phyloP scores from a whole-genome alignment of 192 early-diverging fungal species.

The Chytriomyces sp. region DNA sequence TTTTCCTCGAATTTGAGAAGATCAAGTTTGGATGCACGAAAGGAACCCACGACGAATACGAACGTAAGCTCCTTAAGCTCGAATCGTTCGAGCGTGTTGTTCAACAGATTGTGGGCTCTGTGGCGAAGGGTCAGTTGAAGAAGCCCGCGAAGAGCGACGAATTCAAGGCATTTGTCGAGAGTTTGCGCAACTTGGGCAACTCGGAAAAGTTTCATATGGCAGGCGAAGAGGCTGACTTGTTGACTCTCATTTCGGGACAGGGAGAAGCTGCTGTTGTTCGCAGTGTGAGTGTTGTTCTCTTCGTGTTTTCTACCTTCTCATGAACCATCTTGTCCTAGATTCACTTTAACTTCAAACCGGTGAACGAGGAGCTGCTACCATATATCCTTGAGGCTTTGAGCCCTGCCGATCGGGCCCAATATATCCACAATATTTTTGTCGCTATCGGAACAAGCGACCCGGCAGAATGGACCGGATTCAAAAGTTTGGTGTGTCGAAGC shows the following conservation, averaged over 20 bases:
- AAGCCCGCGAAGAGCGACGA: not conserved
- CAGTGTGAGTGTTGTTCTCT: not conserved
- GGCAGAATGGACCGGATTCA: no score
- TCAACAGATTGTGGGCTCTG: not conserved
- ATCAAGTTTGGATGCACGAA: not conserved
- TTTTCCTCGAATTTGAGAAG: not conserved
- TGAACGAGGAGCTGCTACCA: not conserved
- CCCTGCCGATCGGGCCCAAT: not conserved
- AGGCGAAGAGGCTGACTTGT: constrained; percentile 17
- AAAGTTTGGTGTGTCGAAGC: no score
- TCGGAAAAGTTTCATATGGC: constrained; percentile 6
- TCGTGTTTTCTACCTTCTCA: not conserved
- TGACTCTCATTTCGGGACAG: not conserved
- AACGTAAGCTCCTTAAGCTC: not conserved
- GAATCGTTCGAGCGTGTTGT: not conserved
- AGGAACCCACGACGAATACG: constrained; percentile 15
- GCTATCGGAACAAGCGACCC: not conserved
- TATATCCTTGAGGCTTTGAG: not conserved
- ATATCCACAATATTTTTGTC: not conserved
- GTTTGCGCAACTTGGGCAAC: not conserved
- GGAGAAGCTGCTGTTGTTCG: not conserved
- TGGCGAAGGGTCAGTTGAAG: not conserved
- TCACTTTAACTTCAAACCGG: not conserved
- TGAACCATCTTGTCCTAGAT: not conserved
- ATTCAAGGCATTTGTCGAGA: not conserved